Evolutionary conservation across 352 stramenopile species (phyloP).

Genomic region (Blastocystis sp.): DNA sequence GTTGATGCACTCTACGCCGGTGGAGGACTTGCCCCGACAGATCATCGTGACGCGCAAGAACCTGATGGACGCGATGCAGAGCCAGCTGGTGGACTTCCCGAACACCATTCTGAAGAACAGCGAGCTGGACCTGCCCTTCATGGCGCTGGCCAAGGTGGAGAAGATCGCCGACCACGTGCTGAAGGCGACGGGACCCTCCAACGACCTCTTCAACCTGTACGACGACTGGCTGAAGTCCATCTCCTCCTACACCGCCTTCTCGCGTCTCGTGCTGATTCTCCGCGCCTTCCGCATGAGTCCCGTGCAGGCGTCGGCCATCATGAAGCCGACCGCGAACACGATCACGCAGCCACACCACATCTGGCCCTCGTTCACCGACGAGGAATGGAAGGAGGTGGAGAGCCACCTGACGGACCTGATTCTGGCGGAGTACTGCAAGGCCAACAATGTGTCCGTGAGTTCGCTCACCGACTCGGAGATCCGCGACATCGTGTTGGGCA

Average conservation of each 20-base stretch:
- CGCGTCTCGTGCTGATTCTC: constrained; percentile 96
- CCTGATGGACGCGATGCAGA: constrained; percentile 97
- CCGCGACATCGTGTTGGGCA: constrained; percentile 98
- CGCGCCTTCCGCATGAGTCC: constrained; percentile 94
- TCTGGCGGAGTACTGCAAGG: constrained; percentile 97
- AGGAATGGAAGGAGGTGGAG: constrained; percentile 99
- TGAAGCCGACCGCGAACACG: constrained; percentile 95
- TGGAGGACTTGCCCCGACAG: constrained; percentile 99
- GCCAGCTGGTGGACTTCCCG: constrained; percentile 97
- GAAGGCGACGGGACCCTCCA: constrained; percentile 96
- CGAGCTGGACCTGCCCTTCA: constrained; percentile 97
- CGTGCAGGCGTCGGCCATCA: constrained; percentile 89
- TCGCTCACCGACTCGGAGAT: constrained; percentile 99
- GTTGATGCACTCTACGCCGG: constrained; percentile 94
- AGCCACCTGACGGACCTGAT: constrained; percentile 98
- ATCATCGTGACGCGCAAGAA: constrained; percentile 99
- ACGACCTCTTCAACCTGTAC: constrained; percentile 99
- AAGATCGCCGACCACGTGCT: constrained; percentile 99
- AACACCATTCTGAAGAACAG: constrained; percentile 99
- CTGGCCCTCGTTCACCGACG: constrained; percentile 95
- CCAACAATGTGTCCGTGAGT: constrained; percentile 99
- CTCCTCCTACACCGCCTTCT: constrained; percentile 99
- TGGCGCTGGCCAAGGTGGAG: constrained; percentile 97
- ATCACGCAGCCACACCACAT: constrained; percentile 97
- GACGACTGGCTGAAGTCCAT: constrained; percentile 99